Conservation (phyloP, 2,329 filamentous ascomycete genomes). For the Alternaria dauci region DNA sequence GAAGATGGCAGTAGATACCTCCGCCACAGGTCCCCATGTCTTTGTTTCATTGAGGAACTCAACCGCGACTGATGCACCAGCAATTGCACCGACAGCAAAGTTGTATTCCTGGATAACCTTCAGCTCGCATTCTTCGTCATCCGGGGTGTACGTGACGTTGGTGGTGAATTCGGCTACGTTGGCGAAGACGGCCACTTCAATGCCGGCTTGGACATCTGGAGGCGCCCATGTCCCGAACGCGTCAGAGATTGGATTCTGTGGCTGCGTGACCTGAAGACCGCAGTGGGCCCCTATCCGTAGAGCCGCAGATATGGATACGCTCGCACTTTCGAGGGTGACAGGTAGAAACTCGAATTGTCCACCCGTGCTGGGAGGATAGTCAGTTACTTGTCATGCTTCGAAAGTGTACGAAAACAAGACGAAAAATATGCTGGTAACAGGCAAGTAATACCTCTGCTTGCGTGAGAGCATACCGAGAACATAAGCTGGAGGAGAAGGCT, state of each 20-base stretch:
- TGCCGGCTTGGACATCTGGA: constrained; percentile 52
- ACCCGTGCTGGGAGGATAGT: constrained; percentile 53
- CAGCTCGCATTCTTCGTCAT: constrained; percentile 55
- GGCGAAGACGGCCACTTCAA: constrained; percentile 60
- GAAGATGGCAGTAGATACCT: constrained; percentile 61
- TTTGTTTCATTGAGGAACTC: constrained; percentile 28
- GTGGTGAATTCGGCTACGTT: constrained; percentile 64
- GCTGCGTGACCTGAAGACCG: constrained; percentile 41
- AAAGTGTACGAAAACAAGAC: no score
- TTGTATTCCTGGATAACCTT: constrained; percentile 60
- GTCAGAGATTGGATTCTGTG: not conserved
- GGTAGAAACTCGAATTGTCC: constrained; percentile 66
- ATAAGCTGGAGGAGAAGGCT: no score
- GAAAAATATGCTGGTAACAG: no score
- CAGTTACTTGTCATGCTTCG: not conserved
- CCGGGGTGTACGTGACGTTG: constrained; percentile 56
- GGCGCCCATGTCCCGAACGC: not conserved
- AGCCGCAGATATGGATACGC: constrained; percentile 56
- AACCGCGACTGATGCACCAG: constrained; percentile 62
- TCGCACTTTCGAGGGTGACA: constrained; percentile 59
- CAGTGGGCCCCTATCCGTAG: constrained; percentile 59
- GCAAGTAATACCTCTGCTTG: no score
- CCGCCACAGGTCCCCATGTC: constrained; percentile 61
- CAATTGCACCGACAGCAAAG: constrained; percentile 62
- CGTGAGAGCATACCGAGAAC: no score